Conservation (phyloP, 129 eudicot species). For the Chrysanthemum lavandulifolium region DNA sequence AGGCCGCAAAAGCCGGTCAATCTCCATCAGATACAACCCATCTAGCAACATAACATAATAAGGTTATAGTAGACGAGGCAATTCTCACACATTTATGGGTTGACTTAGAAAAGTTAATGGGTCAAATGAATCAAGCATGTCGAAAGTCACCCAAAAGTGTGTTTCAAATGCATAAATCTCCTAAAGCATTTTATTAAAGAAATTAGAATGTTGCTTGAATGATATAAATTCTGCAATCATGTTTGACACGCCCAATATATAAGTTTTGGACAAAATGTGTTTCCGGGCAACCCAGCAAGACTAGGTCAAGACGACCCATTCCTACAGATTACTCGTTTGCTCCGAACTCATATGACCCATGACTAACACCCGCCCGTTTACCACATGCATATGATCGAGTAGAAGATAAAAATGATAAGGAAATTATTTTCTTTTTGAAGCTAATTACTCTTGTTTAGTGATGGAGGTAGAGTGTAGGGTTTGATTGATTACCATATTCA, state of each 20-base stretch:
- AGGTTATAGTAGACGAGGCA: no score
- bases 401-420: background rate
- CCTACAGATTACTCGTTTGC: no score
- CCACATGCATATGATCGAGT: background rate
- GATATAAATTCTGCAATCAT: background rate
- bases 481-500: conserved; percentile 20
- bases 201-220: background rate
- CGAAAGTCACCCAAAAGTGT: conserved; percentile 7
- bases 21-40: conserved; percentile 38
- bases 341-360: no score
- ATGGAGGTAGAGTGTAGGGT: background rate
- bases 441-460: background rate
- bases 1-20: conserved; percentile 42
- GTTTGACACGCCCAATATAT: no score
- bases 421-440: background rate
- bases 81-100: no score
- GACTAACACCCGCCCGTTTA: no score
- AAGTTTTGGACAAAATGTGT: background rate
- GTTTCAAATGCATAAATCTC: background rate
- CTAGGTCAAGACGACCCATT: background rate
- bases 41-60: conserved; percentile 24
- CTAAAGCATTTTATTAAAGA: background rate
- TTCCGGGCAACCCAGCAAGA: background rate
- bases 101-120: no score
- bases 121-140: background rate